These are phyloP conservation scores for Plantago elongata DNA, from an alignment of 257 asterid genomes.

Conservation along the genomic window DNA sequence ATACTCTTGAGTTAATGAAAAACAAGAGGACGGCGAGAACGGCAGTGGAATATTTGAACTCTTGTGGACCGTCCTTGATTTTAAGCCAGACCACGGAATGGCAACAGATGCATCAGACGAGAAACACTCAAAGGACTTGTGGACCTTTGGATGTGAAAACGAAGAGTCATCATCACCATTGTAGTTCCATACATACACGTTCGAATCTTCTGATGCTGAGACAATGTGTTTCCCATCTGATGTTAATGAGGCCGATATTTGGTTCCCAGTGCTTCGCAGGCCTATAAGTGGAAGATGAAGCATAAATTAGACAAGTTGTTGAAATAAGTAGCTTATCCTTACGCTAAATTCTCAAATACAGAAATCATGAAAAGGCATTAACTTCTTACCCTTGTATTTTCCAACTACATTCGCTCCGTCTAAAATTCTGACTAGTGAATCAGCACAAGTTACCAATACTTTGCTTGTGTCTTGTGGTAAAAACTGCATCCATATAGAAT, in stretches of 20 bases:
- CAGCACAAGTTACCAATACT: constrained; percentile 76
- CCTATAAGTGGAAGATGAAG: constrained; percentile 35
- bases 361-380: constrained; percentile 6
- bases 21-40: constrained; percentile 45
- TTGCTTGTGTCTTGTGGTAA: constrained; percentile 65
- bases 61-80: constrained; percentile 22
- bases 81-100: constrained; percentile 75
- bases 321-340: too few species aligned
- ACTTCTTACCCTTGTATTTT: constrained; percentile 66
- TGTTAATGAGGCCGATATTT: constrained; percentile 59
- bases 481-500: constrained; percentile 46
- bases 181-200: constrained; percentile 67
- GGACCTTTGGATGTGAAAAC: constrained; percentile 35
- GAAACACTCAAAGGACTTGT: constrained; percentile 62
- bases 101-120: constrained; percentile 68
- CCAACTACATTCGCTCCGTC: constrained; percentile 50
- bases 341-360: background rate
- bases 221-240: constrained; percentile 67
- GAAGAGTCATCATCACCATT: constrained; percentile 20
- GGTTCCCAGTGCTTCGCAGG: constrained; percentile 52
- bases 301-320: background rate
- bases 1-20: constrained; percentile 53
- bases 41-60: constrained; percentile 33
- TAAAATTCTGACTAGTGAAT: constrained; percentile 72
- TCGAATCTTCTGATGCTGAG: constrained; percentile 77